Conservation (phyloP, 2,329 filamentous ascomycete genomes). For the Fusarium sp. region DNA sequence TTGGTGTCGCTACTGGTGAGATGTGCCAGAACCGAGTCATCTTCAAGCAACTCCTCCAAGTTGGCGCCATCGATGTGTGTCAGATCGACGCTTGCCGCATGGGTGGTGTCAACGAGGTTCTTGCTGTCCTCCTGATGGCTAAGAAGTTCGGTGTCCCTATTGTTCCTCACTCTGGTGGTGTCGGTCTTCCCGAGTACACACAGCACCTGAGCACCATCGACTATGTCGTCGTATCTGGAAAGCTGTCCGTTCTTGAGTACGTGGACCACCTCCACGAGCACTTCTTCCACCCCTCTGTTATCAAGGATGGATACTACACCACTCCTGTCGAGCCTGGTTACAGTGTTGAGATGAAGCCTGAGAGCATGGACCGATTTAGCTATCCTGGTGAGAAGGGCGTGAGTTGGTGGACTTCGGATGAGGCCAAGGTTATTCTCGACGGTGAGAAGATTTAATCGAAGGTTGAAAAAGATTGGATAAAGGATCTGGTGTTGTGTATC, state of each 20-base stretch:
- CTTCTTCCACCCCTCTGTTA: constrained; percentile 83
- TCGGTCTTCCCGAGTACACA: constrained; percentile 93
- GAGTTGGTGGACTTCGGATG: constrained; percentile 87
- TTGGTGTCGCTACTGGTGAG: constrained; percentile 91
- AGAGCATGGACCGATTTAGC: constrained; percentile 83
- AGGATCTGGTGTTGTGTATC: neutral
- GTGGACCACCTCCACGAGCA: constrained; percentile 96
- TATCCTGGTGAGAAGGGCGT: constrained; percentile 83
- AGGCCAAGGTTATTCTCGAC: constrained; percentile 80
- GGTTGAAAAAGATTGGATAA: constrained; percentile 16
- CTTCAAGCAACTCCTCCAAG: constrained; percentile 89
- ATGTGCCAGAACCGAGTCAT: constrained; percentile 96
- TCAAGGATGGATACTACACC: constrained; percentile 88
- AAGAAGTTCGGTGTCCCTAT: constrained; percentile 83
- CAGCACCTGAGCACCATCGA: constrained; percentile 94
- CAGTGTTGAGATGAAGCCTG: constrained; percentile 92
- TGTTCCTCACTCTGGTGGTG: constrained; percentile 89
- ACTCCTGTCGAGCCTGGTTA: constrained; percentile 88
- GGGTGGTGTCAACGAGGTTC: constrained; percentile 90
- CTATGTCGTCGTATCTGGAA: constrained; percentile 87
- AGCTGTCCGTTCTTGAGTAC: constrained; percentile 87
- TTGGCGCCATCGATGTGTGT: constrained; percentile 85
- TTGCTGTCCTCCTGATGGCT: constrained; percentile 90
- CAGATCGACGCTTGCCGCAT: constrained; percentile 92
- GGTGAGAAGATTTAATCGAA: constrained; percentile 63